phyloP scores from a whole-genome alignment of 352 stramenopile species.

The Phytophthora megakarya region DNA sequence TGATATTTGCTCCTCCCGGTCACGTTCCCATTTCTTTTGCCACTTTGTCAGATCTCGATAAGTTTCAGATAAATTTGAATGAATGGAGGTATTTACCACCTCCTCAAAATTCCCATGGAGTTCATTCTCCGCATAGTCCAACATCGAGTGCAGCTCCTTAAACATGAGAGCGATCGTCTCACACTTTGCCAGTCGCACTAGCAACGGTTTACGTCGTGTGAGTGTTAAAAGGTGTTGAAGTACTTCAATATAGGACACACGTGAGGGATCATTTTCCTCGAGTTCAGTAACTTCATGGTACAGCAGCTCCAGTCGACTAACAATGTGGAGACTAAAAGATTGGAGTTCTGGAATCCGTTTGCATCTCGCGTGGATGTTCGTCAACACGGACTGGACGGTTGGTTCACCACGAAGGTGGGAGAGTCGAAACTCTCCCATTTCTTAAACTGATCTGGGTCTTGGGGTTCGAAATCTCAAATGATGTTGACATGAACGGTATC shows the following conservation, averaged over 20 bases:
- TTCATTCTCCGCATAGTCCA: not conserved
- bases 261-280: not conserved
- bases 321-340: not conserved
- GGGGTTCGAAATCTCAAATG: too few species aligned
- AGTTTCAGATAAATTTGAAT: not conserved
- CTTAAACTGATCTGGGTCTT: not conserved
- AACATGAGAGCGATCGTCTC: not conserved
- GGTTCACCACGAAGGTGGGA: not conserved
- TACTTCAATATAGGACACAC: not conserved
- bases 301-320: not conserved
- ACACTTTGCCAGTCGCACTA: not conserved
- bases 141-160: not conserved
- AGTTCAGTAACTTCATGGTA: not conserved
- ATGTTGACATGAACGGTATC: too few species aligned
- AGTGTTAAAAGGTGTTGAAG: not conserved
- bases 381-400: not conserved
- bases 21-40: not conserved
- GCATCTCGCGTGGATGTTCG: not conserved
- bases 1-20: not conserved
- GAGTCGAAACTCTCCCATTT: not conserved
- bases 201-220: not conserved
- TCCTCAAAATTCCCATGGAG: not conserved
- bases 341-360: not conserved
- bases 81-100: not conserved
- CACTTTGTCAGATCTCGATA: not conserved